Percentiles rank a stretch among this genome's conserved stretches.
These are phyloP conservation scores for Cryptosporidium viatorum DNA, from an alignment of 169 alveolate species.

Conservation along the genomic window DNA sequence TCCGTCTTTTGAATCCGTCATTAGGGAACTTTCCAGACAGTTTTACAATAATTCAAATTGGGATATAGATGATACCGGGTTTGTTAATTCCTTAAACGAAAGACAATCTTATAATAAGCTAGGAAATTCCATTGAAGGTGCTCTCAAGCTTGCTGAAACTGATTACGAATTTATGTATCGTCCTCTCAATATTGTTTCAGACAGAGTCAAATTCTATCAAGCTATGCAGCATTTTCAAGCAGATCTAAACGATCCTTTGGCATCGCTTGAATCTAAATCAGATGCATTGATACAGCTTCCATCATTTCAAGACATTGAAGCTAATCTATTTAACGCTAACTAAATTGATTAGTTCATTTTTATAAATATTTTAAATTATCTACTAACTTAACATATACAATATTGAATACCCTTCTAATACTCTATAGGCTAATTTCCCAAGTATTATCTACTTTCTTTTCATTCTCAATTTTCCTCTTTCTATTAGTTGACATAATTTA, in stretches of 20 bases:
- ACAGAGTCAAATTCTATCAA: conserved; percentile 52
- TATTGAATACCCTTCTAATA: neutral
- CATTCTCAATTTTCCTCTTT: neutral
- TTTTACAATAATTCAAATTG: conserved; percentile 53
- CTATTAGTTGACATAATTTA: neutral
- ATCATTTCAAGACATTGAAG: conserved; percentile 40
- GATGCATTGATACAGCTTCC: conserved; percentile 12
- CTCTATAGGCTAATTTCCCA: neutral
- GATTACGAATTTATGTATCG: conserved; percentile 30
- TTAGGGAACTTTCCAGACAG: conserved; percentile 53
- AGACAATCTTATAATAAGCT: conserved; percentile 49
- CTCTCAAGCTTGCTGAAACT: conserved; percentile 27
- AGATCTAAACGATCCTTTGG: conserved; percentile 19
- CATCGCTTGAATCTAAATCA: conserved; percentile 34
- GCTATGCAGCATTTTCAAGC: conserved; percentile 45
- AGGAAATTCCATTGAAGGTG: conserved; percentile 64
- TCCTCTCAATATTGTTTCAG: conserved; percentile 62
- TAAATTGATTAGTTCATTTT: neutral
- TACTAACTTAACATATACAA: neutral
- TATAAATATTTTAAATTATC: neutral
- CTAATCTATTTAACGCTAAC: conserved; percentile 31
- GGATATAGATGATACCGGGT: conserved; percentile 72
- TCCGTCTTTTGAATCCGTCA: conserved; percentile 71
- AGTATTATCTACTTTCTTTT: neutral
- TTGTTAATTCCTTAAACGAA: conserved; percentile 23